Base-by-base conservation (phyloP, 2,329 filamentous ascomycete species). In the Colletotrichum viniferum region DNA sequence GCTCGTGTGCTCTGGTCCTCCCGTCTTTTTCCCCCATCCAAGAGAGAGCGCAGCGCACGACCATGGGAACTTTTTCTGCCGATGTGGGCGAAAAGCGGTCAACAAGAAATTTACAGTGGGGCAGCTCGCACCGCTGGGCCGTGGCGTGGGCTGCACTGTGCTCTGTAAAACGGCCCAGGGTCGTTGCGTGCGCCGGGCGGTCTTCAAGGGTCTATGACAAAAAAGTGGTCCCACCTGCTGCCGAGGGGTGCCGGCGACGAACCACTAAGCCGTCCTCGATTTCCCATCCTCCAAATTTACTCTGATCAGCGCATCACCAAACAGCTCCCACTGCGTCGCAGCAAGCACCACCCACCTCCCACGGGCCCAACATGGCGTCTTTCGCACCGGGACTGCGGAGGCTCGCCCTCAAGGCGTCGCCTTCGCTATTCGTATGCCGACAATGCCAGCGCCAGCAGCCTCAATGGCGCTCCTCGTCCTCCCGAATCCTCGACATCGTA, bases 391-490 rank as follows among this genome's bases (percentile, higher is more conserved):
- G 85, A 67, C 79, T 88, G 73, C 84, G 86, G 76, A 84, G 86
- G 79, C 78, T 84, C 58, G 82, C 84, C 77, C 77, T 87, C 28
- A 84, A 82, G 78, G 81, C 84, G 24, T 82, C 87, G 36, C 80
- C 82, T 32, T 81, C 84, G 36, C 83, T 85, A 71, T 85, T 88
- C 69, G 80, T 86, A 80, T 89, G 87, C 82, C 87, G 87, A 77
- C 88, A 89, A 85, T 90, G 87, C 81, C 85, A 84, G 76, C 77
- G 79, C 32, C 80, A 80, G 26, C 78, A 80, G 63, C 78, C 80
- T n/a, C 77, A 73, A 55, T 73, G 77, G 76, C 68, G 79, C 78
- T 78, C 81, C 72, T 38, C 61, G 13, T 79, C 85, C 60, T 86
- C 85, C 24, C 83, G 81, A 60, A 84, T 87, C 77, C 80, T 87